Conservation (phyloP, 164 flowering plant species). For the Litsea cubeba region DNA sequence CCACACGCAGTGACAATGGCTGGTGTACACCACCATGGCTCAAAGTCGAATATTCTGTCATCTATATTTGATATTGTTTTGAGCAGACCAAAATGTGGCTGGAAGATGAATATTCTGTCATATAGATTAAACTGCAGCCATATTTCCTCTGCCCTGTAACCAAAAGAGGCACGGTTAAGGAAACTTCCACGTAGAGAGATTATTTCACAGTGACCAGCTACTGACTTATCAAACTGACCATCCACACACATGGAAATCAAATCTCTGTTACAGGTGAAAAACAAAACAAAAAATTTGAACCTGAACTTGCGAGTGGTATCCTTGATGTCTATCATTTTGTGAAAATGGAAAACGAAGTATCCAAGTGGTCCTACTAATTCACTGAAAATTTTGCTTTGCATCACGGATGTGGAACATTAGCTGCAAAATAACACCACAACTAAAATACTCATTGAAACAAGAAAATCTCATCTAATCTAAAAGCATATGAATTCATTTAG, state of each 20-base stretch:
- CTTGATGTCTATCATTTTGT: not conserved
- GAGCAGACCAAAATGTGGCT: no score
- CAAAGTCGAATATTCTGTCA: no score
- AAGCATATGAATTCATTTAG: not conserved
- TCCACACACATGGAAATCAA: not conserved
- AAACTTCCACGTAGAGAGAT: no score
- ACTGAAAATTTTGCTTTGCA: slow-evolving; percentile 11
- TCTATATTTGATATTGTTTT: no score
- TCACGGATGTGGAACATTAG: slow-evolving; percentile 79
- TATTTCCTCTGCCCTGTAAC: no score
- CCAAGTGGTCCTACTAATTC: not conserved
- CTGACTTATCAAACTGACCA: no score
- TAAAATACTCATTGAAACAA: not conserved
- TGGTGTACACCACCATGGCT: no score
- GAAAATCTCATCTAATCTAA: not conserved
- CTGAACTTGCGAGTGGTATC: not conserved
- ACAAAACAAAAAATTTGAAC: not conserved
- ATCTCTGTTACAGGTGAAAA: not conserved
- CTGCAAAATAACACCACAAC: slow-evolving; percentile 37
- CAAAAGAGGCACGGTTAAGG: no score
- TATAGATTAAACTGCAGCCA: no score
- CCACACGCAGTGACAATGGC: no score
- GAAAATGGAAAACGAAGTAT: not conserved
- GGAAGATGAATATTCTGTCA: no score
- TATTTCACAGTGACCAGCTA: no score